Conservation (phyloP, 306 rosid genomes). For the Citrullus mucosospermus region DNA sequence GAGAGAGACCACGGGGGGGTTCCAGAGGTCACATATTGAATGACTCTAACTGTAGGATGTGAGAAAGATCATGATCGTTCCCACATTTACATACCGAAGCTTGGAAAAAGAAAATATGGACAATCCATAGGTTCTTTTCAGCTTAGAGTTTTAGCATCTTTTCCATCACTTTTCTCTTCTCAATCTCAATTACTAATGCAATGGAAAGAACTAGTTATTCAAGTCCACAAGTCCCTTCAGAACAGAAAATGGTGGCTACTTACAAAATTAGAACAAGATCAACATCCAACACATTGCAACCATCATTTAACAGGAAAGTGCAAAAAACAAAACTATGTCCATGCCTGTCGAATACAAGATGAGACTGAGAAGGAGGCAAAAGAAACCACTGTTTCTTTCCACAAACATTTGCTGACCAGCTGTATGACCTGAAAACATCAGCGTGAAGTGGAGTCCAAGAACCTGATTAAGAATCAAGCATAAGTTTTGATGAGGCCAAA, state of each 20-base stretch:
- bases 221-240: background rate
- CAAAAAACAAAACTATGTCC: slow-evolving; percentile 17
- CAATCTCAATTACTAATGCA: background rate
- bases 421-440: slow-evolving; percentile 90
- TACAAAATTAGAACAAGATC: background rate
- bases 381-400: slow-evolving; percentile 91
- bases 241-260: background rate
- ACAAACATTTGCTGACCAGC: slow-evolving; percentile 90
- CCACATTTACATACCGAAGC: background rate
- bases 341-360: slow-evolving; percentile 77
- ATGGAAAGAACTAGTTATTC: background rate
- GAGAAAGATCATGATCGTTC: background rate
- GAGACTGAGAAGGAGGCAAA: slow-evolving; percentile 67
- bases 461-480: slow-evolving; percentile 28
- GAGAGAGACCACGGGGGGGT: too few species aligned
- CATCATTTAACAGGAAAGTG: background rate
- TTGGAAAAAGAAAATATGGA: too few species aligned
- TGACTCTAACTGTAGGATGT: background rate
- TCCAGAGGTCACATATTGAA: background rate
- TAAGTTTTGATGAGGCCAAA: background rate
- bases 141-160: background rate
- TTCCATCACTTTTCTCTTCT: background rate
- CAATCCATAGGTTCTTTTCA: background rate
- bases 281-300: background rate
- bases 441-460: slow-evolving; percentile 99